Conservation (phyloP, 208 protist genomes). For the Leishmania mexicana region DNA sequence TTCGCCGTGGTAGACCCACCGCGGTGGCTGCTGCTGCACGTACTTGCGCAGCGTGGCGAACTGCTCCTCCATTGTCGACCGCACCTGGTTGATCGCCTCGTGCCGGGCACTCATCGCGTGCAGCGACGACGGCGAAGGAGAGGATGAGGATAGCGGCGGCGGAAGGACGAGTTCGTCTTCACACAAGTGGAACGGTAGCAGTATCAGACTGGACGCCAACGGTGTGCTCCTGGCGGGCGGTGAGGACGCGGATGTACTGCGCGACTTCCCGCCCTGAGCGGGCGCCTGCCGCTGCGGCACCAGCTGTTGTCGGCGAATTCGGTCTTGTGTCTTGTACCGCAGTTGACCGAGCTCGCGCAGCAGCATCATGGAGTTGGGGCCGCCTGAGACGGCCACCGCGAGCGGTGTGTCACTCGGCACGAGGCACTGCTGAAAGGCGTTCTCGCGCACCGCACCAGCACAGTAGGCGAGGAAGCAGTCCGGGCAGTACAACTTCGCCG, state of each 20-base stretch:
- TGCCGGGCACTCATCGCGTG: background rate
- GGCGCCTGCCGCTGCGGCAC: background rate
- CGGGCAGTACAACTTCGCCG: slow-evolving; percentile 67
- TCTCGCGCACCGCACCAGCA: slow-evolving; percentile 51
- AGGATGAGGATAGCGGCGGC: slow-evolving; percentile 11
- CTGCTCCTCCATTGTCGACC: slow-evolving; percentile 37
- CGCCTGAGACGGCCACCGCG: slow-evolving; percentile 74
- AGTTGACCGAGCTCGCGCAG: slow-evolving; percentile 69
- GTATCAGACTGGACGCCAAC: slow-evolving; percentile 28
- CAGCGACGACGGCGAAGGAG: background rate
- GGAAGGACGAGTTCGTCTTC: slow-evolving; percentile 64
- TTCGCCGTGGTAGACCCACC: slow-evolving; percentile 32
- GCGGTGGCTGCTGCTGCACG: slow-evolving; percentile 41
- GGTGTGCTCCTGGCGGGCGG: background rate
- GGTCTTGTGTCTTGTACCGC: slow-evolving; percentile 18
- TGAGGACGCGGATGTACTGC: background rate
- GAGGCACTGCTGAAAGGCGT: slow-evolving; percentile 56
- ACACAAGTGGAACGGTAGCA: slow-evolving; percentile 71
- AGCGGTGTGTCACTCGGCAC: slow-evolving; percentile 65
- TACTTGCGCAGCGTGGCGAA: slow-evolving; percentile 41
- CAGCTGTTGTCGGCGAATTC: background rate
- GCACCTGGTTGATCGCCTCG: slow-evolving; percentile 21
- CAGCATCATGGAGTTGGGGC: slow-evolving; percentile 66
- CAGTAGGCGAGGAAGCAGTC: slow-evolving; percentile 77
- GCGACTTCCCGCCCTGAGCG: background rate